Evolutionary conservation across 2,329 filamentous ascomycete species (phyloP), one percentile per base, ranked within the genome.

Genomic region (Endocalyx cinctus): DNA sequence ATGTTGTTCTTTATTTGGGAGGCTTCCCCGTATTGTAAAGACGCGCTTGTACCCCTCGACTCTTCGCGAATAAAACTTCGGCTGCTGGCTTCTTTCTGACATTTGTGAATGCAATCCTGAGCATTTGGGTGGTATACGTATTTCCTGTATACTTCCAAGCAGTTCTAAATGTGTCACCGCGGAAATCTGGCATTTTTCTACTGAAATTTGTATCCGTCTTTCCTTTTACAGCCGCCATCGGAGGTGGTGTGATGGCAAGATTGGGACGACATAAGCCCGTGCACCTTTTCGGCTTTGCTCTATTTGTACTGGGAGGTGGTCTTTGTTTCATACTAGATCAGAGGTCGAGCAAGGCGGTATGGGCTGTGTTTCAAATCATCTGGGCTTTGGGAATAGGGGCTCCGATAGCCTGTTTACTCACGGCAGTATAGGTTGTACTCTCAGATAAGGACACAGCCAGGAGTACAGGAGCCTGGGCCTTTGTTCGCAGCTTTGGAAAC

Each of bases 81-180:
- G 25, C 39, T 2, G 35, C 51, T 3, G 53, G 45, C 5, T 61
- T 58, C 28, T 33, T 50, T 5, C 31, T 57, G 6, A 58, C 54
- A 3, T 60, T 66, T 28, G 28, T 65, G 4, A 53, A 60, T 22
- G 48, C 49, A 6, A 33, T 67, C 4, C 39, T 65, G 6, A 37
- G 52, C 2, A 50, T 53, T 23, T 60, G 57, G 50, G 40, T 52
- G 10, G 36, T 52, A 19, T 59, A 54, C 45, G 62, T 63, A 34
- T 37, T 64, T 2, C 62, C 63, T 0, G 37, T 67, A 6, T 69
- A 66, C 43, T 67, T 68, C 43, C 62, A 67, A 34, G 52, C 50
- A 3, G 55, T 66, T 0, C 48, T 48, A 2, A 31, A 34, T 3
- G 39, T 50, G 5, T 40, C 48, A 1, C 51, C 62, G 0, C 38